Evolutionary conservation across 192 early-diverging fungal genomes (phyloP).

Genomic region (Geranomyces variabilis): DNA sequence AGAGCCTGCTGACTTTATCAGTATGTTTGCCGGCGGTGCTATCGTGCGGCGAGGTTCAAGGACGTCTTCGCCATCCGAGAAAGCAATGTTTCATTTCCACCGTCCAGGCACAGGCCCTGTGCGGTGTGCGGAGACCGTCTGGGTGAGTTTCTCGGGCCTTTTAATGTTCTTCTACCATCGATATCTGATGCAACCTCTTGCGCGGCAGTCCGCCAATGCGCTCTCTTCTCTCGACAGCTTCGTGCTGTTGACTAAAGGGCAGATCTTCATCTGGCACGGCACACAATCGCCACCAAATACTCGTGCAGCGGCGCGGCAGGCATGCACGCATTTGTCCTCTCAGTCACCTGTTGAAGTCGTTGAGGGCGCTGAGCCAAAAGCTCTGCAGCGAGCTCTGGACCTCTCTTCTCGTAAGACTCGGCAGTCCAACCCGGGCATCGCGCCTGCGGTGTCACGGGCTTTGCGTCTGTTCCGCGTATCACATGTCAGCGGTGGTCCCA

Average conservation of each 20-base stretch:
- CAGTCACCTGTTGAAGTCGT: no score
- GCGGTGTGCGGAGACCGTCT: conserved; percentile 28
- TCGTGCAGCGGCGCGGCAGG: conserved; percentile 27
- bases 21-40: conserved; percentile 31
- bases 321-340: not conserved
- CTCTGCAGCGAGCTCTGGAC: no score
- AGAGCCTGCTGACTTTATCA: conserved; percentile 40
- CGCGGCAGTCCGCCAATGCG: conserved; percentile 21
- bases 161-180: no score
- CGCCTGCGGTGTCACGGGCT: not conserved
- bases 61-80: not conserved
- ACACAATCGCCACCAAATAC: conserved; percentile 14
- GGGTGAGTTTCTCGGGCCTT: conserved; percentile 8
- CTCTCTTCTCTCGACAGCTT: conserved; percentile 33
- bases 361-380: no score
- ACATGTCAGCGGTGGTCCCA: conserved; percentile 41
- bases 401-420: no score
- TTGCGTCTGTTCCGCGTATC: conserved; percentile 36
- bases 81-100: conserved; percentile 33
- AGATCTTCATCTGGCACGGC: conserved; percentile 39
- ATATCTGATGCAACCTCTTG: not conserved
- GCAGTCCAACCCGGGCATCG: no score
- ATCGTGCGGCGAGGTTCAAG: conserved; percentile 26
- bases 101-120: conserved; percentile 19
- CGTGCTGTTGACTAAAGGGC: conserved; percentile 23